These are phyloP conservation scores for Ilyonectria destructans DNA, from an alignment of 2,329 filamentous ascomycete genomes.

Conservation along the genomic window DNA sequence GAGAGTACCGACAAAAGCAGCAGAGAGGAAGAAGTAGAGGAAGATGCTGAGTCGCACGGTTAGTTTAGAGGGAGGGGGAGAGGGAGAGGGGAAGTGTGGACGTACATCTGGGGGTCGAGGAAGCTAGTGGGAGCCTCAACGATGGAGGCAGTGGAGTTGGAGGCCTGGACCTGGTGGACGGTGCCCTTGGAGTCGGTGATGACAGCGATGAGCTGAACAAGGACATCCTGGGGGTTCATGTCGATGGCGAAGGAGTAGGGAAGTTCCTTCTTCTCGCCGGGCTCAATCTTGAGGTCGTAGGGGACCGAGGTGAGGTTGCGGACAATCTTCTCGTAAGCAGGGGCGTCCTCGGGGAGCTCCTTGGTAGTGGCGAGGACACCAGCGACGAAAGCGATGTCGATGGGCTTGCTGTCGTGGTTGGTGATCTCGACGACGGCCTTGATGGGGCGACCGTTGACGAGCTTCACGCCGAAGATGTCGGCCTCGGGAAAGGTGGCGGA, in stretches of 20 bases:
- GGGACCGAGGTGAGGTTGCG: constrained; percentile 87
- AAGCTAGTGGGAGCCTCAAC: constrained; percentile 94
- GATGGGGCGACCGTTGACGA: constrained; percentile 92
- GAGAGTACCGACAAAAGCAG: constrained; percentile 82
- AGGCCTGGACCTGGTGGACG: constrained; percentile 84
- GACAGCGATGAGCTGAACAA: constrained; percentile 83
- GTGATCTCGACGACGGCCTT: constrained; percentile 85
- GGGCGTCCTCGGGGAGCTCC: constrained; percentile 63
- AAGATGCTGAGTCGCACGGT: constrained; percentile 81
- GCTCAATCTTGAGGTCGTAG: constrained; percentile 82
- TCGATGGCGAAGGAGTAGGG: constrained; percentile 91
- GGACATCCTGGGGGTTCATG: constrained; percentile 92
- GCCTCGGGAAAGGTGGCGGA: constrained; percentile 76
- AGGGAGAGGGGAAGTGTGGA: constrained; percentile 30
- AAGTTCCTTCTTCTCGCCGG: constrained; percentile 82
- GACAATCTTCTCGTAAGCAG: constrained; percentile 72
- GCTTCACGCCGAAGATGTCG: constrained; percentile 95
- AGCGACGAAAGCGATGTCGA: constrained; percentile 83
- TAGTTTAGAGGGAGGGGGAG: constrained; percentile 12
- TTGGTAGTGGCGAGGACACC: constrained; percentile 78
- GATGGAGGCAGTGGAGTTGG: constrained; percentile 86
- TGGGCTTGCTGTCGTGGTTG: constrained; percentile 85
- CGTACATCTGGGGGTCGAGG: constrained; percentile 96
- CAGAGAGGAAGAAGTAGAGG: constrained; percentile 92
- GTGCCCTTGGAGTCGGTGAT: constrained; percentile 77